Evolutionary conservation across 2,329 filamentous ascomycete species (phyloP), one percentile per base, ranked within the genome.

Genomic region (Fusarium subglutinans): DNA sequence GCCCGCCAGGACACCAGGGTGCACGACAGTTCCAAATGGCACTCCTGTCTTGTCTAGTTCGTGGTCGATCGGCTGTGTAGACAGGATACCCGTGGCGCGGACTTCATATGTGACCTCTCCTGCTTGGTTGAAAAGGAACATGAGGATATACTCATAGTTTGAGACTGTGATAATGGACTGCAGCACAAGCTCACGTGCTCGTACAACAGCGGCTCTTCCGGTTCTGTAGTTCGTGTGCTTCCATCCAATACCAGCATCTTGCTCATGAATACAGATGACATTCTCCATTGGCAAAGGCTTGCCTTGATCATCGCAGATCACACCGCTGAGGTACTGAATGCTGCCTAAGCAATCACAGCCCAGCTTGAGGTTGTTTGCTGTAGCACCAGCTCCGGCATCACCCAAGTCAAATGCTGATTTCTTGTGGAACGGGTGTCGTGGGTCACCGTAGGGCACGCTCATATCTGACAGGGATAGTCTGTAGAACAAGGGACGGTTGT

Each of bases 381-480:
- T 89, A 55, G 89, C 87, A 4, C 92, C 92, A 30, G 90, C 89
- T 10, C 92, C 92, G 15, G 88, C 90, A 66, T 94, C 91, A 13
- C 92, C 92, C 68, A 94, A 88, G 75, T 94, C 92, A 74, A 94
- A 94, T 0, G 92, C 92, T 57, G 90, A 89, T 79, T 94, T 94
- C 48, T 91, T 87, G 58, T 91, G 90, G 79, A 89, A 93, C 0
- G 91, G 91, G 1, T 86, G 83, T 5, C 92, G 87, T 1, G 90
- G 90, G 70, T 93, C 92, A 4, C 85, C 90, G 72, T 94, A 94
- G 0, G 91, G 91, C 0, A 93, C 90, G 3, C 88, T 89, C 90
- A 94, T 93, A 77, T 94, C 92, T 63, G 89, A 90, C 59, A 93
- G 86, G 56, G 89, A 90, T n/a, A 94, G 81, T 3, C 92, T 87